Evolutionary conservation across 2,329 filamentous ascomycete species (phyloP), one percentile per base, ranked within the genome.

Genomic region (Colletotrichum graminicola): DNA sequence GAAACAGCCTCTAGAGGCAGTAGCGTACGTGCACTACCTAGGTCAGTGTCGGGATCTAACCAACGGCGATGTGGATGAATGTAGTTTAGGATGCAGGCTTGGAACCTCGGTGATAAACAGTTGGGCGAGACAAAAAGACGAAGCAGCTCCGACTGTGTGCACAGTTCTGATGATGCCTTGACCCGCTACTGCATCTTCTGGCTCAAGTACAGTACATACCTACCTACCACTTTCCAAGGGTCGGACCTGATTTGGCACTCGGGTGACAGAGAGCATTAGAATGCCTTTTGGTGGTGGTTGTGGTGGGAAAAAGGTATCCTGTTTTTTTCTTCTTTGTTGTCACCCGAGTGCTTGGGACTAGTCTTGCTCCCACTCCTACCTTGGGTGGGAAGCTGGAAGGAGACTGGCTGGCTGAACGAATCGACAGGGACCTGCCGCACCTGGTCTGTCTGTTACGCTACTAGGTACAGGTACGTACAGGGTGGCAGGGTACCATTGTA

Each of bases 1-100:
- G 34, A 12, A 52, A 59, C 54, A 69, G 55, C 62, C 45, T 66
- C 32, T 39, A 26, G 45, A 55, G 18, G 59, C 51, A 60, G 45
- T 21, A 57, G 45, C 45, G 45, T 47, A 47, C 21, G 45, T 23
- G 14, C 45, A 47, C 45, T n/a, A n/a, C n/a, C n/a, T 47, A 21
- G 39, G 36, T 65, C 41, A 39, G 49, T 34, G 52, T 65, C 51
- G 43, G 60, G 60, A 45, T 26, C 64, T 36, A 34, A 51, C 23
- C 10, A 66, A 34, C 45, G 26, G 49, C 23, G 45, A 12, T 45
- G 41, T 26, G 41, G 43, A n/a, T 45, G 43, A 29, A 36, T 26
- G 60, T 62, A 29, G 34, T 11, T 11, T 36, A 11, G 34, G 16
- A 45, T 8, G 47, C 45, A 29, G 18, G n/a, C 26, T 61, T 47